These are phyloP conservation scores for Clohesyomyces aquaticus DNA, from an alignment of 495 filamentous ascomycete genomes.

Conservation along the genomic window DNA sequence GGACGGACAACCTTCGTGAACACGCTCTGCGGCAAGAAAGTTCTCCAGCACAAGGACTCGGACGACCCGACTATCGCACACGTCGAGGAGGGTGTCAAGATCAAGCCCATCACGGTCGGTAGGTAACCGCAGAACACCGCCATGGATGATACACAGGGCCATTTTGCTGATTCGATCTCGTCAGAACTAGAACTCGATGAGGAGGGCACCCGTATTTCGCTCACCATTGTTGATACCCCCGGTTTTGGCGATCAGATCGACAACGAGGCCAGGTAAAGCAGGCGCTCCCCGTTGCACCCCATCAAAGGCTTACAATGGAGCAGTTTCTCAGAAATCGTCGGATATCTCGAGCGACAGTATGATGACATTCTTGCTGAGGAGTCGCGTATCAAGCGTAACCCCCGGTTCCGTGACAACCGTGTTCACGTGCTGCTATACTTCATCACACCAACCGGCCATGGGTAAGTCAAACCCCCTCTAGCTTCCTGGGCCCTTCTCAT, in stretches of 20 bases:
- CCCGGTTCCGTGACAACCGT: conserved; percentile 97
- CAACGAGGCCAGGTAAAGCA: conserved; percentile 89
- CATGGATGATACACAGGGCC: neutral
- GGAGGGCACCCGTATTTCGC: conserved; percentile 95
- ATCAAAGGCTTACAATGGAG: conserved; percentile 5
- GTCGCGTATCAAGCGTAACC: conserved; percentile 99
- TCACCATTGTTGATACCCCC: conserved; percentile 98
- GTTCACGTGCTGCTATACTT: conserved; percentile 98
- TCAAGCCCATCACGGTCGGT: conserved; percentile 98
- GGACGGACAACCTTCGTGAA: conserved; percentile 99
- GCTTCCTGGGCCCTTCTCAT: conserved; percentile 41
- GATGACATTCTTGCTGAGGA: conserved; percentile 98
- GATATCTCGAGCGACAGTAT: conserved; percentile 97
- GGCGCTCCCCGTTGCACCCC: neutral
- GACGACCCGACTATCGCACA: conserved; percentile 89
- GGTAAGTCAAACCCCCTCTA: conserved; percentile 55
- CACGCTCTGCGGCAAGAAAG: conserved; percentile 94
- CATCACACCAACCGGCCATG: conserved; percentile 97
- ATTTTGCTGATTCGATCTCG: conserved; percentile 28
- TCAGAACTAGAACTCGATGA: conserved; percentile 94
- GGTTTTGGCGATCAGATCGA: conserved; percentile 99
- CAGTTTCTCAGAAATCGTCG: conserved; percentile 95
- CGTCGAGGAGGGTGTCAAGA: conserved; percentile 93
- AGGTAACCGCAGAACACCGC: conserved; percentile 29
- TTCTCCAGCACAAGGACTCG: conserved; percentile 83